Evolutionary conservation across 2,329 filamentous ascomycete species (phyloP).

Genomic region (Hymenoscyphus scutula): DNA sequence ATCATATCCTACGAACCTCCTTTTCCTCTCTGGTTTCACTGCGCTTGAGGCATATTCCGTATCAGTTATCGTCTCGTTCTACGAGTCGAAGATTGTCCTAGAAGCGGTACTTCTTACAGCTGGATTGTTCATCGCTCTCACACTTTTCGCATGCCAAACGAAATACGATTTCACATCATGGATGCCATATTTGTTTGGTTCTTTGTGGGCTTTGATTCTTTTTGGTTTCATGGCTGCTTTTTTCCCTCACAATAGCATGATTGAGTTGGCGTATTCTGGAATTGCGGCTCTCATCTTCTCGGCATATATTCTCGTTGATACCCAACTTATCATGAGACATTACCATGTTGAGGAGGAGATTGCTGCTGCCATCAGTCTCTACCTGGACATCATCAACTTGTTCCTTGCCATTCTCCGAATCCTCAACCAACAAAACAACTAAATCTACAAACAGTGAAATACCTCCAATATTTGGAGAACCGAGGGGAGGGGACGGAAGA

Average conservation of each 20-base stretch:
- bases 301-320: constrained; percentile 93
- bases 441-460: constrained; percentile 31
- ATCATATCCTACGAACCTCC: constrained; percentile 88
- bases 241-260: constrained; percentile 77
- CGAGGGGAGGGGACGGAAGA: neutral
- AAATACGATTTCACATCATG: constrained; percentile 98
- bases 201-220: constrained; percentile 83
- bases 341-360: constrained; percentile 99
- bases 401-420: constrained; percentile 96
- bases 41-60: constrained; percentile 90
- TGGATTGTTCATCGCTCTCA: constrained; percentile 76
- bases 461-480: neutral
- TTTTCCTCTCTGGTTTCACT: constrained; percentile 90
- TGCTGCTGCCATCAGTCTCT: constrained; percentile 88
- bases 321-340: constrained; percentile 90
- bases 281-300: constrained; percentile 85
- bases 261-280: constrained; percentile 83
- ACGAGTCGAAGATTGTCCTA: constrained; percentile 78
- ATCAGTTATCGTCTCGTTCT: constrained; percentile 89
- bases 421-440: constrained; percentile 95
- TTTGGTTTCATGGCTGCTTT: constrained; percentile 93
- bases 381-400: constrained; percentile 94
- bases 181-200: constrained; percentile 93
- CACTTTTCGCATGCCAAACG: constrained; percentile 90
- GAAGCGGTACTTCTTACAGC: constrained; percentile 87